Evolutionary conservation across 2,329 filamentous ascomycete genomes (phyloP).

Genomic region (Aspergillus glaucus): DNA sequence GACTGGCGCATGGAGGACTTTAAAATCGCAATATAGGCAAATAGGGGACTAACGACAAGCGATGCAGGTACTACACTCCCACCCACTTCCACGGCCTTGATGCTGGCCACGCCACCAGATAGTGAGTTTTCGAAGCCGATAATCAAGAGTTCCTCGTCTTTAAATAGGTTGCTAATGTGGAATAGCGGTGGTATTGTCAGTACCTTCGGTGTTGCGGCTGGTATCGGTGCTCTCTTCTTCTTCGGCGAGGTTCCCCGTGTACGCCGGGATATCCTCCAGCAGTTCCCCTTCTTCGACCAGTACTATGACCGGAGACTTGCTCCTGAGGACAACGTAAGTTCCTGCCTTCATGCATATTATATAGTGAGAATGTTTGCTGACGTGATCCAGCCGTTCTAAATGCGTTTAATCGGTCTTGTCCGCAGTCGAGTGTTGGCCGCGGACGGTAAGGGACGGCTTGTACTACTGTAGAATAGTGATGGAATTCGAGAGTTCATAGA

Average conservation of each 20-base stretch:
- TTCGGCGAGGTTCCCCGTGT: constrained; percentile 59
- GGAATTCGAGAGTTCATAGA: constrained; percentile 34
- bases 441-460: constrained; percentile 3
- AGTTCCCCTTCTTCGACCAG: constrained; percentile 52
- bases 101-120: constrained; percentile 33
- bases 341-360: background rate
- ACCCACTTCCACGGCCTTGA: constrained; percentile 47
- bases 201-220: constrained; percentile 52
- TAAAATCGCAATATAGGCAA: background rate
- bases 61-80: constrained; percentile 44
- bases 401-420: constrained; percentile 1
- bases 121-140: constrained; percentile 35
- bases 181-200: constrained; percentile 39
- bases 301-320: constrained; percentile 54
- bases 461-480: constrained; percentile 33
- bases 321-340: constrained; percentile 56
- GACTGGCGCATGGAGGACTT: constrained; percentile 1
- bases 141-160: too few species aligned
- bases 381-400: constrained; percentile 31
- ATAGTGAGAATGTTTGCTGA: constrained; percentile 12
- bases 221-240: constrained; percentile 58
- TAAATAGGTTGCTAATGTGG: background rate
- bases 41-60: background rate
- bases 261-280: constrained; percentile 55
- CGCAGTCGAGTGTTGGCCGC: too few species aligned